Evolutionary conservation across 2,329 filamentous ascomycete genomes (phyloP).

Genomic region (Alternaria viburni): DNA sequence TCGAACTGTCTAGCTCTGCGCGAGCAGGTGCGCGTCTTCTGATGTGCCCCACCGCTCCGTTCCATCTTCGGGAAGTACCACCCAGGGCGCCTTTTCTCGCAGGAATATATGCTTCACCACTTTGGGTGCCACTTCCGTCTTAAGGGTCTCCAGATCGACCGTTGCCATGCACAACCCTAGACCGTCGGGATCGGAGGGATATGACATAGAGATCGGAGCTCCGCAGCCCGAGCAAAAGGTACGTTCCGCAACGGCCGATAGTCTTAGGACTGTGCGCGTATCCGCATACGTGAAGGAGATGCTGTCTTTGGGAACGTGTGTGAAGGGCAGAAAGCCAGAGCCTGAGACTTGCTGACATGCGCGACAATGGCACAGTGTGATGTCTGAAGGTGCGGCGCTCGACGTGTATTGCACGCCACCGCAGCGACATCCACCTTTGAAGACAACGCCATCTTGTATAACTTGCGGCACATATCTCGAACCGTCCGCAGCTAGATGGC

Average conservation of each 20-base stretch:
- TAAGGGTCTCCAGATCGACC: constrained; percentile 51
- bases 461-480: constrained; percentile 24
- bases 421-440: constrained; percentile 55
- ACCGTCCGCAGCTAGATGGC: constrained; percentile 30
- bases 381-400: constrained; percentile 41
- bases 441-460: constrained; percentile 20
- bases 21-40: constrained; percentile 24
- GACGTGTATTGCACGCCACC: constrained; percentile 52
- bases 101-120: constrained; percentile 54
- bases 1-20: neutral
- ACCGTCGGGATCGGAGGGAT: constrained; percentile 38
- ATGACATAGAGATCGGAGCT: constrained; percentile 54
- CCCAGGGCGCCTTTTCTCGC: constrained; percentile 47
- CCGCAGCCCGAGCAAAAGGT: constrained; percentile 56
- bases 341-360: constrained; percentile 58
- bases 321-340: constrained; percentile 54
- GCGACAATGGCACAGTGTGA: constrained; percentile 57
- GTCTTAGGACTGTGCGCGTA: constrained; percentile 40
- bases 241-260: constrained; percentile 52
- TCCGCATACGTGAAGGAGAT: constrained; percentile 45
- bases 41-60: constrained; percentile 29
- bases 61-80: constrained; percentile 37
- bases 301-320: constrained; percentile 41
- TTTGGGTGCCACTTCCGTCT: constrained; percentile 32
- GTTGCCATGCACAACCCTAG: constrained; percentile 51